phyloP scores from a whole-genome alignment of 257 asterid genomes.

The Ajuga chamaepitys region DNA sequence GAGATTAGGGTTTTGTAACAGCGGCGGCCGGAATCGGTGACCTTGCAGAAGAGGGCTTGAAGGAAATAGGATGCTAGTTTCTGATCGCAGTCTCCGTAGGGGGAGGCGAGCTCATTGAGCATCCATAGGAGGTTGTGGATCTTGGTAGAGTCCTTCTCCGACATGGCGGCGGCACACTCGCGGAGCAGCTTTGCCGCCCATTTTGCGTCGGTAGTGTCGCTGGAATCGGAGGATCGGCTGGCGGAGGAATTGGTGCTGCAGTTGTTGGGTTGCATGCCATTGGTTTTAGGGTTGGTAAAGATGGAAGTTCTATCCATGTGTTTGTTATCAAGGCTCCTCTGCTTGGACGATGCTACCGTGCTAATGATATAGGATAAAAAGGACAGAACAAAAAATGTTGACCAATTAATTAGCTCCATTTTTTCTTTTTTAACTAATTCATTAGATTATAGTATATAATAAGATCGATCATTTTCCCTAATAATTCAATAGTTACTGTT shows the following conservation, averaged over 20 bases:
- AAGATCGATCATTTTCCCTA: too few species aligned
- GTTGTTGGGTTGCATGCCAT: conserved; percentile 29
- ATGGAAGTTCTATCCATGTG: conserved; percentile 44
- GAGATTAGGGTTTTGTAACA: conserved; percentile 61
- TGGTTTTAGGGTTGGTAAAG: conserved; percentile 30
- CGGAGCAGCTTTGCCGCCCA: conserved; percentile 70
- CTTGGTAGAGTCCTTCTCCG: conserved; percentile 53
- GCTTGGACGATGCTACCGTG: conserved; percentile 20
- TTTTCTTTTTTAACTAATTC: too few species aligned
- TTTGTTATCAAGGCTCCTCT: conserved; percentile 12
- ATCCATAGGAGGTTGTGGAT: conserved; percentile 80
- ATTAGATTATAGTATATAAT: too few species aligned
- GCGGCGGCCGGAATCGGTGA: conserved; percentile 59
- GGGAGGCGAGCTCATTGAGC: conserved; percentile 88
- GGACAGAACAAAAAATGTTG: conserved; percentile 17
- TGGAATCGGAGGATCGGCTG: conserved; percentile 33
- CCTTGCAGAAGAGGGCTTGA: conserved; percentile 75
- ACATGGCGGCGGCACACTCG: conserved; percentile 66
- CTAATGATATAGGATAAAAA: conserved; percentile 22
- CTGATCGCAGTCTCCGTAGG: conserved; percentile 88
- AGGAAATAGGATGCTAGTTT: conserved; percentile 76
- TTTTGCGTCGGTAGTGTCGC: conserved; percentile 25
- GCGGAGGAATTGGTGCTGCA: conserved; percentile 18
- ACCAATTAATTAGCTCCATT: too few species aligned
- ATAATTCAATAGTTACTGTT: too few species aligned